Evolutionary conservation across 768 basidiomycete genomes (phyloP).

Genomic region (Lactifluus subvellereus): DNA sequence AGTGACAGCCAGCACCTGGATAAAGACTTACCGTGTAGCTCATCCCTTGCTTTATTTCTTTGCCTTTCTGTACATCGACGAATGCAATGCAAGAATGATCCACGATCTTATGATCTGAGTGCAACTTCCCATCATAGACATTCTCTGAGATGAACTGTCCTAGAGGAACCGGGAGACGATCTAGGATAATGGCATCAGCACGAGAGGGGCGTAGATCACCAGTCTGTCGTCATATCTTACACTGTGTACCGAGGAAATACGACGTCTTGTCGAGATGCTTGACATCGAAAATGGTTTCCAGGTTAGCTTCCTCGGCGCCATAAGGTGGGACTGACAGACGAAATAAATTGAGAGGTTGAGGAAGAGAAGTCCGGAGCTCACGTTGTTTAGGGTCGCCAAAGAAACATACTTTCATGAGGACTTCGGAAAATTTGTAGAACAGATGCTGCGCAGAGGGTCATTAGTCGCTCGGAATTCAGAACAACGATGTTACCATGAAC

Average conservation of each 20-base stretch:
- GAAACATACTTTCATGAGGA: conserved; percentile 42
- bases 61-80: conserved; percentile 38
- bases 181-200: conserved; percentile 28
- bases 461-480: neutral
- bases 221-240: conserved; percentile 27
- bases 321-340: conserved; percentile 43
- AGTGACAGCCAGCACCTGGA: neutral
- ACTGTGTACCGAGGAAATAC: conserved; percentile 45
- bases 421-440: conserved; percentile 36
- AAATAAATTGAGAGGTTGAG: too few species aligned
- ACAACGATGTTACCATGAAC: conserved; percentile 36
- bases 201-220: neutral
- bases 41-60: conserved; percentile 34
- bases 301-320: conserved; percentile 37
- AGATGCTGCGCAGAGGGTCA: conserved; percentile 34
- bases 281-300: conserved; percentile 45
- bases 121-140: conserved; percentile 39
- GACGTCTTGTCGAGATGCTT: conserved; percentile 32
- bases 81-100: conserved; percentile 39
- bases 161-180: conserved; percentile 46
- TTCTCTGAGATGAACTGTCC: conserved; percentile 44
- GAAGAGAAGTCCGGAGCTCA: conserved; percentile 26
- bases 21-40: neutral
- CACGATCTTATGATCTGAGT: conserved; percentile 35
- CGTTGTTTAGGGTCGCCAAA: conserved; percentile 53